These are phyloP conservation scores for Trichoderma koningii DNA, from an alignment of 2,329 filamentous ascomycete species.

Conservation along the genomic window DNA sequence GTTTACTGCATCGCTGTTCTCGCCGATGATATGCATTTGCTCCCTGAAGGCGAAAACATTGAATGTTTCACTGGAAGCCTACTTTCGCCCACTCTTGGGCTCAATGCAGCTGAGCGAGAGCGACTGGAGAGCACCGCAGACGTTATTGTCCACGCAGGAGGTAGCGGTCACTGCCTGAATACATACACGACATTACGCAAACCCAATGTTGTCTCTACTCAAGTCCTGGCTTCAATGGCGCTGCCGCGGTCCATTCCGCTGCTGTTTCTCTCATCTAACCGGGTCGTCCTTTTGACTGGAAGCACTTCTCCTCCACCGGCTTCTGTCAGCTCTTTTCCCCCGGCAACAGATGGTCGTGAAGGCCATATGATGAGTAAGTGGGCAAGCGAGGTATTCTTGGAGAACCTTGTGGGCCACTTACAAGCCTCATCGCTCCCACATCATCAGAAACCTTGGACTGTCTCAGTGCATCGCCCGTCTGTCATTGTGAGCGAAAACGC, in stretches of 20 bases:
- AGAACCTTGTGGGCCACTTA: neutral
- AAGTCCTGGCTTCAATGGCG: neutral
- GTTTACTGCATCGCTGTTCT: neutral
- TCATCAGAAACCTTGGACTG: neutral
- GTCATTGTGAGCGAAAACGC: neutral
- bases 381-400: slow-evolving; percentile 13
- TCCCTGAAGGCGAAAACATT: neutral
- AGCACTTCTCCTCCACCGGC: neutral
- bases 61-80: neutral
- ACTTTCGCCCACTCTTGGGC: neutral
- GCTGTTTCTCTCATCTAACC: neutral
- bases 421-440: neutral
- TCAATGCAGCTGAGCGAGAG: neutral
- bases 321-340: neutral
- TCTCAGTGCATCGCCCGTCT: neutral
- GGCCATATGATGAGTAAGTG: slow-evolving; percentile 11
- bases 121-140: neutral
- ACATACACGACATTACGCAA: neutral
- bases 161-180: neutral
- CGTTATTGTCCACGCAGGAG: neutral
- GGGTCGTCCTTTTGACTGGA: neutral
- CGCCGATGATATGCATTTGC: neutral
- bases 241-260: neutral
- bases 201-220: neutral
- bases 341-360: neutral